These are phyloP conservation scores for Verticillium nubilum DNA, from an alignment of 2,329 filamentous ascomycete genomes.

Conservation along the genomic window DNA sequence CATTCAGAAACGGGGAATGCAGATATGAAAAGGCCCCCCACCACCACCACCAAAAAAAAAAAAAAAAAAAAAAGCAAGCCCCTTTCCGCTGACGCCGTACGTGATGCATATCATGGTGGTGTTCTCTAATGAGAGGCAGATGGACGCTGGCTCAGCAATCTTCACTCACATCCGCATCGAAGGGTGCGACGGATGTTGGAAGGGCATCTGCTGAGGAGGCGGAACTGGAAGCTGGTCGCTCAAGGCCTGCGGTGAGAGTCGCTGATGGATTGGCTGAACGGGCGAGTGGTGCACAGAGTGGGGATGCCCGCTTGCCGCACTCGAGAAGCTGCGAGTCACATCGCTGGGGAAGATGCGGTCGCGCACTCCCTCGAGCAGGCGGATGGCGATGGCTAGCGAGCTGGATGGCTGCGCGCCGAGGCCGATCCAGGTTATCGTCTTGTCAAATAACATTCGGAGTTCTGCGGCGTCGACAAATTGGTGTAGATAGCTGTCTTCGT, in stretches of 20 bases:
- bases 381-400: constrained; percentile 66
- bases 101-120: background rate
- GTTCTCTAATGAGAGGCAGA: background rate
- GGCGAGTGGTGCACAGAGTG: background rate
- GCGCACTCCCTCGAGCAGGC: constrained; percentile 59
- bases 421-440: constrained; percentile 72
- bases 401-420: constrained; percentile 68
- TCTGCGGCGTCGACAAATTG: constrained; percentile 49
- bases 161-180: background rate
- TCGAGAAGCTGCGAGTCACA: constrained; percentile 36
- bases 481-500: constrained; percentile 58
- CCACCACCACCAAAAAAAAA: too few species aligned
- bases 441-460: constrained; percentile 57
- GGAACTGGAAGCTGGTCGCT: background rate
- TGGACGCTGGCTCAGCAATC: background rate
- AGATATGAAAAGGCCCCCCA: too few species aligned
- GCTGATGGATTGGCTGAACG: background rate
- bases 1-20: background rate
- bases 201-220: background rate
- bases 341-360: constrained; percentile 33
- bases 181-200: background rate
- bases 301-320: constrained; percentile 21
- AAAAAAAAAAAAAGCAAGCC: background rate
- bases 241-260: background rate
- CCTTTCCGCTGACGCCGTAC: background rate